Percentiles rank a stretch among this genome's conserved stretches.
Evolutionary conservation across 805 yeast genomes (phyloP).

Genomic region (Cyberlindnera nakhonratchasimensis): DNA sequence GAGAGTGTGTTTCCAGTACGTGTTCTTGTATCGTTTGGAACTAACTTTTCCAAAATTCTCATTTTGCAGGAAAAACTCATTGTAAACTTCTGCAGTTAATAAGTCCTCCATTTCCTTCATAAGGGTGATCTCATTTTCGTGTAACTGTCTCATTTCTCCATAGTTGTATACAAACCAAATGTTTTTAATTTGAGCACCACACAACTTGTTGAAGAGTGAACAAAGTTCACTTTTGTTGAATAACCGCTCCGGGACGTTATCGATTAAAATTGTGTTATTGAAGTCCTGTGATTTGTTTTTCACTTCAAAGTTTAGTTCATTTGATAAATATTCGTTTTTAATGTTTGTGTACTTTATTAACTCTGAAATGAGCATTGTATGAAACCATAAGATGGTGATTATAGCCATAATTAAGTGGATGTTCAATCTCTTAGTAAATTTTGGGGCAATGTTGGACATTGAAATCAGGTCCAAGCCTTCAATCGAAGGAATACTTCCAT

Average conservation of each 20-base stretch:
- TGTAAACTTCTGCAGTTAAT: slow-evolving; percentile 34
- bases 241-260: slow-evolving; percentile 40
- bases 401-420: slow-evolving; percentile 63
- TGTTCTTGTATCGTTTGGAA: not conserved
- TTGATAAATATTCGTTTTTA: slow-evolving; percentile 40
- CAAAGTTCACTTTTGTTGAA: slow-evolving; percentile 23
- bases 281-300: slow-evolving; percentile 23
- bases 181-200: slow-evolving; percentile 48
- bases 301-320: slow-evolving; percentile 20
- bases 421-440: slow-evolving; percentile 46
- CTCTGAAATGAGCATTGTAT: slow-evolving; percentile 54
- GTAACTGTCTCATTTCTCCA: slow-evolving; percentile 33
- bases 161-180: slow-evolving; percentile 58
- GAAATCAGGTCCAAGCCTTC: slow-evolving; percentile 66
- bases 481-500: slow-evolving; percentile 26
- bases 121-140: slow-evolving; percentile 29
- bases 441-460: slow-evolving; percentile 61
- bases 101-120: slow-evolving; percentile 38
- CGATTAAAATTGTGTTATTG: slow-evolving; percentile 38
- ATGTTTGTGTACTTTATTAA: slow-evolving; percentile 47
- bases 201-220: slow-evolving; percentile 26
- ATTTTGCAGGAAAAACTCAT: slow-evolving; percentile 10
- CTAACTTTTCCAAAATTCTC: not conserved
- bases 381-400: slow-evolving; percentile 52
- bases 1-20: slow-evolving; percentile 2